These are phyloP conservation scores for Tolypocladium ovalisporum DNA, from an alignment of 2,329 filamentous ascomycete genomes.

Conservation along the genomic window DNA sequence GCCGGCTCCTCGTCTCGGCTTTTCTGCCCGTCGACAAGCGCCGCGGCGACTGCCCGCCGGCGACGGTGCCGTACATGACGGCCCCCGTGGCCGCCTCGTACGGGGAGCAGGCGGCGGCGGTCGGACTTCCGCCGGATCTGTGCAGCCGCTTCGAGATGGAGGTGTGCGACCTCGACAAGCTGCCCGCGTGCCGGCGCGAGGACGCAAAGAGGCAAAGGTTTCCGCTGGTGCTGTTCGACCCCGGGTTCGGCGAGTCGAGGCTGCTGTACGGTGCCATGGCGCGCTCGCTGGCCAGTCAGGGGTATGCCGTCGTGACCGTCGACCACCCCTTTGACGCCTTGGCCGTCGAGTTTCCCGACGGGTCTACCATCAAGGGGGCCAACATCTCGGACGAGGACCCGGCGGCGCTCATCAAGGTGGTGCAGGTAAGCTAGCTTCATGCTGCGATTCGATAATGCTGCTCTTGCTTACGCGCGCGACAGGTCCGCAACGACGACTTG, in stretches of 20 bases:
- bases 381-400: constrained; percentile 7
- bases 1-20: constrained; percentile 16
- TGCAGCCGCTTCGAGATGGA: constrained; percentile 16
- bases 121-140: constrained; percentile 19
- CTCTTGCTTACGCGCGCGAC: not conserved
- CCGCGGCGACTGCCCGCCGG: constrained; percentile 7
- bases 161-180: constrained; percentile 10
- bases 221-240: constrained; percentile 28
- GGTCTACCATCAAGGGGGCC: constrained; percentile 15
- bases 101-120: constrained; percentile 10
- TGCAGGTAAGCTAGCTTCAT: constrained; percentile 6
- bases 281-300: constrained; percentile 32
- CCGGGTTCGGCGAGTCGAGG: constrained; percentile 31
- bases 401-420: constrained; percentile 8
- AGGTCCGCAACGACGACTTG: constrained; percentile 22
- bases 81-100: constrained; percentile 18
- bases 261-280: constrained; percentile 31
- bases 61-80: constrained; percentile 20
- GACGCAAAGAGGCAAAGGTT: not conserved
- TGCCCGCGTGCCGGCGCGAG: not conserved
- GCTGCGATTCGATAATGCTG: not conserved
- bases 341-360: constrained; percentile 36
- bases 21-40: constrained; percentile 17
- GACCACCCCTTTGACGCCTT: constrained; percentile 37
- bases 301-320: constrained; percentile 32